A percentile compares a stretch with the other conserved stretches of the same genome.
Conservation (phyloP, 495 filamentous ascomycete species). For the Penicillium manginii region DNA sequence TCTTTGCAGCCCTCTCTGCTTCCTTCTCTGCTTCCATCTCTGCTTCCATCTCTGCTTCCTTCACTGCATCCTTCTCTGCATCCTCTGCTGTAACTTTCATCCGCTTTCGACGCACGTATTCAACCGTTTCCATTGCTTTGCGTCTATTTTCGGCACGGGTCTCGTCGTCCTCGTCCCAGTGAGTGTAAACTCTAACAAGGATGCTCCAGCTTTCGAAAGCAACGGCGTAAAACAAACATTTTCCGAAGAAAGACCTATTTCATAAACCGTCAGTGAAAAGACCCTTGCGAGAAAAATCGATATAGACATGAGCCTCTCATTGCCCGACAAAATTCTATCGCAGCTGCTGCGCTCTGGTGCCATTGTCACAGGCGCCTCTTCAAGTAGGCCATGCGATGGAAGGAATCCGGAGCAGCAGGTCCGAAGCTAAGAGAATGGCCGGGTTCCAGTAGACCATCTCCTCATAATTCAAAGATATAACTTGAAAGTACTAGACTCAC, state of each 20-base stretch:
- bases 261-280: not conserved
- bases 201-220: slow-evolving; percentile 46
- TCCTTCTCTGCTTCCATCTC: no score
- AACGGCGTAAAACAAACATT: slow-evolving; percentile 36
- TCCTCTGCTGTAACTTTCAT: slow-evolving; percentile 31
- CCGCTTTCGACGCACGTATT: no score
- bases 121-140: no score
- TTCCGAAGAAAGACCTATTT: slow-evolving; percentile 38
- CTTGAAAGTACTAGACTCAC: slow-evolving; percentile 22
- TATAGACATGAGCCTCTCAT: not conserved
- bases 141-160: no score
- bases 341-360: not conserved
- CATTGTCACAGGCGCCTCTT: no score
- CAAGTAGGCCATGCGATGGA: no score
- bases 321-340: not conserved
- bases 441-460: not conserved
- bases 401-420: no score
- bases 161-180: slow-evolving; percentile 41
- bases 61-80: no score
- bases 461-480: not conserved
- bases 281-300: not conserved
- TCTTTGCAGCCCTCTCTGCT: no score
- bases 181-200: slow-evolving; percentile 37
- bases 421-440: no score
- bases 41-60: no score